Base-by-base conservation (phyloP, 2,329 filamentous ascomycete species). In the Colletotrichum truncatum region DNA sequence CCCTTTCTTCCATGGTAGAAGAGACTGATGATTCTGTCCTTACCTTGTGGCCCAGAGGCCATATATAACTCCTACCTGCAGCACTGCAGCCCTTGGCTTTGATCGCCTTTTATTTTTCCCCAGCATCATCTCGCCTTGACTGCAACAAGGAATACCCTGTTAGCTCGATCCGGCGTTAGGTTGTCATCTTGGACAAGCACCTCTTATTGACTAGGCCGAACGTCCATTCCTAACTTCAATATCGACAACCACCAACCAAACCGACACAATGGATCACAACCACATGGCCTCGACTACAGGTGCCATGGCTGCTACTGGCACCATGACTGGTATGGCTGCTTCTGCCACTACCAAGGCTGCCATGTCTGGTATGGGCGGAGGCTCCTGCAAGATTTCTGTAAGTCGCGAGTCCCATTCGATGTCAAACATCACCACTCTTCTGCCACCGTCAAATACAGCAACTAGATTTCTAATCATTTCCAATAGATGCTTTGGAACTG, bases 401-500 rank as follows among this genome's bases (percentile, higher is more conserved):
- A 25, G 76, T 70, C 8, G 67, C 77, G 82, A 73, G 53, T 52
- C 54, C 30, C 59, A 3, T 4, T n/a, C n/a, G 39, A 3, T 34
- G 30, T 57, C 68, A 30, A n/a, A 66, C 68, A 32, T 46, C 58
- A 25, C n/a, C 43, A 49, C 66, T 14, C 1, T 18, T n/a, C 8
- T 18, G 18, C 14, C 12, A 43, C 30, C 26, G n/a, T n/a, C n/a
- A n/a, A n/a, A n/a, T n/a, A n/a, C n/a, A n/a, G n/a, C n/a, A n/a
- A n/a, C n/a, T n/a, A n/a, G n/a, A n/a, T n/a, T 25, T 21, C 65
- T 70, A 64, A 68, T 21, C 52, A 11, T 38, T 1, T 3, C 34
- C 12, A 45, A 45, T 9, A 92, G 90, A 94, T 93, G 91, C 81
- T 93, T 39, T 93, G 91, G 90, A 94, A 93, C 76, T 93, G 90